These are phyloP conservation scores for Rhizopus arrhizus DNA, from an alignment of 371 early-diverging fungal species.

Conservation along the genomic window DNA sequence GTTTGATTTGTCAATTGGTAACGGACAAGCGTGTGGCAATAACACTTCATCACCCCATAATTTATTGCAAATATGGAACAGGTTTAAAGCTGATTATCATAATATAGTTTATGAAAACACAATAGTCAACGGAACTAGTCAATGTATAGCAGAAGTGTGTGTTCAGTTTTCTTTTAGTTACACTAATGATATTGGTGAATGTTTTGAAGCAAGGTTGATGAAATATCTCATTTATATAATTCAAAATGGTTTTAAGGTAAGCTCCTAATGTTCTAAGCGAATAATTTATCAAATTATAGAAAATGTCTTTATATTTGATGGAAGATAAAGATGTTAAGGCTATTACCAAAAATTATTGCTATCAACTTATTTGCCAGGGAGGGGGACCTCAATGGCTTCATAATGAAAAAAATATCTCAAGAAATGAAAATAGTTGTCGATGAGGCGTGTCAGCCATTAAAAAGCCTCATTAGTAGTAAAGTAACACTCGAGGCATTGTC, in stretches of 20 bases:
- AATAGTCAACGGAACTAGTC: neutral
- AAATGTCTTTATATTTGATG: neutral
- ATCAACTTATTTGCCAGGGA: too few relatives aligned
- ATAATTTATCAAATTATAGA: neutral
- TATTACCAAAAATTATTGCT: constrained; percentile 5
- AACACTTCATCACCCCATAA: neutral
- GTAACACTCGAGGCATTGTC: neutral
- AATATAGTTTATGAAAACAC: neutral
- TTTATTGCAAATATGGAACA: neutral
- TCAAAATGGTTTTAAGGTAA: constrained; percentile 3
- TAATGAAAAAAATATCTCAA: neutral
- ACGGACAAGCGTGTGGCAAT: constrained; percentile 1
- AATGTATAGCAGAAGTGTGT: constrained; percentile 9
- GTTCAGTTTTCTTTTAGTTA: constrained; percentile 4
- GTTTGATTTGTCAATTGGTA: constrained; percentile 15
- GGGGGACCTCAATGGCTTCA: neutral
- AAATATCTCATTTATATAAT: neutral
- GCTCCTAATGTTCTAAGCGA: neutral
- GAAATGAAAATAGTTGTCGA: neutral
- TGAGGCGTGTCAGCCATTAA: too few relatives aligned
- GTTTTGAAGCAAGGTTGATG: constrained; percentile 1
- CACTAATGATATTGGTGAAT: constrained; percentile 3
- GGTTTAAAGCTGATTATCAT: neutral
- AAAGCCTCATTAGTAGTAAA: too few relatives aligned
- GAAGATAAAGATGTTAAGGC: neutral